Evolutionary conservation across 805 yeast species (phyloP).

Genomic region (Wickerhamomyces canadensis): DNA sequence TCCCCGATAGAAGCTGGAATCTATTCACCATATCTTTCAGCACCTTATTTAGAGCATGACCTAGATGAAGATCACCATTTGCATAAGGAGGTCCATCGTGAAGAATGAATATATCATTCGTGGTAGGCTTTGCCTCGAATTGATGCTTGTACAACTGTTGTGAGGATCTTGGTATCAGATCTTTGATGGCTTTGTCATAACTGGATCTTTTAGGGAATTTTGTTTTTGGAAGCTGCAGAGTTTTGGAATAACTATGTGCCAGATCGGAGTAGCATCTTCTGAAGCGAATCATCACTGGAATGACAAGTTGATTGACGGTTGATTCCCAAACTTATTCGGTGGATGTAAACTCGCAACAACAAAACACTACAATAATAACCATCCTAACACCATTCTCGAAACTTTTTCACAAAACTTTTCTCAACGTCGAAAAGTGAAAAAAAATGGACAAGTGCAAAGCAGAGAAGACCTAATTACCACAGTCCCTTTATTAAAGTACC

Average conservation of each 20-base stretch:
- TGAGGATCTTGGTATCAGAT: constrained; percentile 47
- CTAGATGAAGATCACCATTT: constrained; percentile 86
- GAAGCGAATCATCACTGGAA: background rate
- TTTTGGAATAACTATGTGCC: constrained; percentile 22
- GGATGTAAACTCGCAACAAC: no score
- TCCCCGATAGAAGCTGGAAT: constrained; percentile 56
- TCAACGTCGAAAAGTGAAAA: constrained; percentile 4
- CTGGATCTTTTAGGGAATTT: constrained; percentile 58
- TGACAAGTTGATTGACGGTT: no score
- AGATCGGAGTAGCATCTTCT: constrained; percentile 7
- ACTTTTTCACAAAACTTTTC: background rate
- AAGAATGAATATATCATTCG: constrained; percentile 49
- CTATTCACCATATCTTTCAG: constrained; percentile 82
- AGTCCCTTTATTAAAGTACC: no score
- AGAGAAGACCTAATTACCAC: background rate
- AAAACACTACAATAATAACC: background rate
- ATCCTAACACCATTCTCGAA: constrained; percentile 8
- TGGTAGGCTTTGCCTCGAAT: constrained; percentile 22
- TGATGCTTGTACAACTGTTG: constrained; percentile 66
- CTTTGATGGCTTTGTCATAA: constrained; percentile 34
- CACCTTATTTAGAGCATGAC: constrained; percentile 89
- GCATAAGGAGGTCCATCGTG: constrained; percentile 99
- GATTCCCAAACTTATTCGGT: no score
- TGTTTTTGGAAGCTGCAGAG: constrained; percentile 54
- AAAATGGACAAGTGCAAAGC: constrained; percentile 5